Evolutionary conservation across 177 flowering plant species (phyloP), one percentile per base, ranked within the genome.

Genomic region (Telopea speciosissima): DNA sequence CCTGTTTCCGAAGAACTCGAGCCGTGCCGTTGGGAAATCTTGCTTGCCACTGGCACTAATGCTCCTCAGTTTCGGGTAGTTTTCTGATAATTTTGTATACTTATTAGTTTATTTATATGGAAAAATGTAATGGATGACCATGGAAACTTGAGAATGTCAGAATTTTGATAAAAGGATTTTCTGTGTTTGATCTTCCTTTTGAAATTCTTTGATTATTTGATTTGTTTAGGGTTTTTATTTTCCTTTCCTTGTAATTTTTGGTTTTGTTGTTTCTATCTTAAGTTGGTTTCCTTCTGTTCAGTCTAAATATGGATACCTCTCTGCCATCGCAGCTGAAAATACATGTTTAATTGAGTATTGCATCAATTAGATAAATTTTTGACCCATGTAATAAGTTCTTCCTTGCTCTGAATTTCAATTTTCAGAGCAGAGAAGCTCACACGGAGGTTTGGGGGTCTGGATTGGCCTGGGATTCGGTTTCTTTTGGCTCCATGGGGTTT

Each of bases 1-100:
- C 89, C 98, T 9, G 97, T 94, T 36, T 92, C 97, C 73, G 97
- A 94, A 69, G 97, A 92, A 5, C 89, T 94, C 70, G 92, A 94
- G 82, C 98, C 98, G 17, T 94, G 98, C 81, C 91, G 92, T 23
- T 94, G 97, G 98, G 89, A 86, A 80, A 84, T 94, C 45, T 49
- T 88, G 64, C 91, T 92, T 13, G 86, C 92, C 0, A 69, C 75
- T 13, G 87, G 70, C 61, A 66, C 84, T 22, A 81, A 86, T 56
- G 96, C 96, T 22, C 98, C 97, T 0, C 96, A 84, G 85, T 92
- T 94, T 70, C 96, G 98, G 72, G 89, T 94, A 22, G 90, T 86
- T 26, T 94, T 94, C 77, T 94, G 84, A 87, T 60, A 19, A 68
- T 25, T 63, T 68, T 68, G 44, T 54, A 65, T 22, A 49, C 40